phyloP scores from a whole-genome alignment of 2,329 filamentous ascomycete species.

The Beauveria bassiana region DNA sequence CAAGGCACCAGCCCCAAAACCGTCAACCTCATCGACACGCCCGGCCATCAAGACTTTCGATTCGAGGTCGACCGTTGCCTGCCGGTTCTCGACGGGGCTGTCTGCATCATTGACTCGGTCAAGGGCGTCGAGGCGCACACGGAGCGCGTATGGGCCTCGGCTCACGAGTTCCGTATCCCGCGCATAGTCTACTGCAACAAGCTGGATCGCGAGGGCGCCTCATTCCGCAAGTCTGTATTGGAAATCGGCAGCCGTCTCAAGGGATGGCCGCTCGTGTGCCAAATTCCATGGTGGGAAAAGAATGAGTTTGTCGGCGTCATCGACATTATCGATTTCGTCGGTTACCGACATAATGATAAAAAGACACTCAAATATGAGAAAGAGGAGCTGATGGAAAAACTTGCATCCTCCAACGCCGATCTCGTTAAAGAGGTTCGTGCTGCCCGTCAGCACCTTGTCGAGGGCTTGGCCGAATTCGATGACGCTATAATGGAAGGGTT shows the following conservation, averaged over 20 bases:
- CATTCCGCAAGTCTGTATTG: slow-evolving; percentile 75
- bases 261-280: slow-evolving; percentile 84
- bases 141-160: slow-evolving; percentile 91
- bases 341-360: slow-evolving; percentile 57
- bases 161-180: slow-evolving; percentile 77
- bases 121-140: slow-evolving; percentile 95
- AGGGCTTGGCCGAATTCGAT: slow-evolving; percentile 81
- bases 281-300: slow-evolving; percentile 89
- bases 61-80: slow-evolving; percentile 92
- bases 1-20: slow-evolving; percentile 47
- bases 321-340: slow-evolving; percentile 70
- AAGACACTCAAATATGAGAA: slow-evolving; percentile 29
- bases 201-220: slow-evolving; percentile 68
- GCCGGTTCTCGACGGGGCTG: slow-evolving; percentile 77
- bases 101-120: slow-evolving; percentile 89
- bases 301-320: slow-evolving; percentile 76
- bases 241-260: slow-evolving; percentile 75
- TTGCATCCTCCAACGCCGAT: slow-evolving; percentile 36
- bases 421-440: slow-evolving; percentile 61
- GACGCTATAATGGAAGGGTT: slow-evolving; percentile 80
- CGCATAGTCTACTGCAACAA: slow-evolving; percentile 73
- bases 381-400: slow-evolving; percentile 30
- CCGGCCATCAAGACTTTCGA: slow-evolving; percentile 93
- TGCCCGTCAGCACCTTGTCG: slow-evolving; percentile 71
- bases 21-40: slow-evolving; percentile 91